phyloP scores from a whole-genome alignment of 768 basidiomycete species.

The Pleurotus giganteus region DNA sequence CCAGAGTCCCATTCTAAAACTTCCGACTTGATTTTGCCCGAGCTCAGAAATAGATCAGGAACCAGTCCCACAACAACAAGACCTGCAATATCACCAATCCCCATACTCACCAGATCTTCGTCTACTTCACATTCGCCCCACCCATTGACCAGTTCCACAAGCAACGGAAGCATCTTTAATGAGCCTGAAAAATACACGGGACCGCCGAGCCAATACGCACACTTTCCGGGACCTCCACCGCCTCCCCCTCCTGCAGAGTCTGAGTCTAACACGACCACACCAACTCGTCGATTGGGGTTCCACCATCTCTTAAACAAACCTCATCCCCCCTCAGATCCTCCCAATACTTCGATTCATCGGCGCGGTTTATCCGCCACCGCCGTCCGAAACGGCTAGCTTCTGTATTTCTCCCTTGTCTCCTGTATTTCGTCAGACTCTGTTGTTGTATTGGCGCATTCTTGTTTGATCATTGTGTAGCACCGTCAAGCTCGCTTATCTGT shows the following conservation, averaged over 20 bases:
- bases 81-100: slow-evolving; percentile 38
- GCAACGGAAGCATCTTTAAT: slow-evolving; percentile 34
- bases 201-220: slow-evolving; percentile 67
- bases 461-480: slow-evolving; percentile 5
- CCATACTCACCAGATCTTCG: slow-evolving; percentile 48
- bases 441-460: slow-evolving; percentile 12
- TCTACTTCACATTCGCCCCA: slow-evolving; percentile 56
- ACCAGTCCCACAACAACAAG: slow-evolving; percentile 57
- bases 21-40: slow-evolving; percentile 31
- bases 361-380: slow-evolving; percentile 53
- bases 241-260: slow-evolving; percentile 39
- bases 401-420: slow-evolving; percentile 4
- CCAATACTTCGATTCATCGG: slow-evolving; percentile 36
- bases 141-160: slow-evolving; percentile 28
- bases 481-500: background rate
- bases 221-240: slow-evolving; percentile 72
- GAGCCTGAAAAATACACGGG: slow-evolving; percentile 57
- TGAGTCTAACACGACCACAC: slow-evolving; percentile 49
- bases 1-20: slow-evolving; percentile 33
- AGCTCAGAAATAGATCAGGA: slow-evolving; percentile 61
- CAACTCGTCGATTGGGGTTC: slow-evolving; percentile 65
- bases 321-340: slow-evolving; percentile 37
- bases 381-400: slow-evolving; percentile 39
- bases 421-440: background rate
- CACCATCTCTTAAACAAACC: slow-evolving; percentile 61